Evolutionary conservation across 1,284 basidiomycete species (phyloP).

Genomic region (Naganishia cerealis): DNA sequence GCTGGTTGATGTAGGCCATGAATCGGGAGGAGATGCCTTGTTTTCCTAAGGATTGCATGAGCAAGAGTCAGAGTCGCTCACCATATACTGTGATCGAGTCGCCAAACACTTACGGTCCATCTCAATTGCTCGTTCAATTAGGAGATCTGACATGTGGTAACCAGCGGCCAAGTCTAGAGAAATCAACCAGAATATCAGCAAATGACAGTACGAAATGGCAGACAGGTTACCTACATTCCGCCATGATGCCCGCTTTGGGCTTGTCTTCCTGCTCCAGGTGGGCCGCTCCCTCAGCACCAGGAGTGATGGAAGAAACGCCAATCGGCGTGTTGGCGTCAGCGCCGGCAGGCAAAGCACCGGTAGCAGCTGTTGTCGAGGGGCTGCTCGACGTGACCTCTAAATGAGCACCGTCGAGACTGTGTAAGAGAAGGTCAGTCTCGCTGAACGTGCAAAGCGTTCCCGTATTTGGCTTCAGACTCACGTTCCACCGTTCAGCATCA

Average conservation of each 20-base stretch:
- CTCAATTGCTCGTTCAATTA: conserved; percentile 81
- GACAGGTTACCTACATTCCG: conserved; percentile 40
- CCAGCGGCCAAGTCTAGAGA: conserved; percentile 66
- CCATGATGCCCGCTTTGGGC: conserved; percentile 45
- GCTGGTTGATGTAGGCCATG: conserved; percentile 68
- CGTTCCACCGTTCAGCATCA: conserved; percentile 53
- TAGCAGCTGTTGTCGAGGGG: conserved; percentile 42
- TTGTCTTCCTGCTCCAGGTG: conserved; percentile 54
- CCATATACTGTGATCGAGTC: background rate
- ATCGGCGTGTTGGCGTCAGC: conserved; percentile 47
- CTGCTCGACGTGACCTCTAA: conserved; percentile 52
- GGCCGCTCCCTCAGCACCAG: conserved; percentile 28
- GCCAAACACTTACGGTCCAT: conserved; percentile 66
- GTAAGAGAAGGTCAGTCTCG: background rate
- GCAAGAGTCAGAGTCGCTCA: background rate
- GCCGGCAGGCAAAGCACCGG: conserved; percentile 44
- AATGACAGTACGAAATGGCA: background rate
- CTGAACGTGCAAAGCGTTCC: too few relatives aligned
- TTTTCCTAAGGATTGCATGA: conserved; percentile 59
- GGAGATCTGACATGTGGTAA: conserved; percentile 73
- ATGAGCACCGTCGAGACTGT: conserved; percentile 52
- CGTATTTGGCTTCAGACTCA: conserved; percentile 37
- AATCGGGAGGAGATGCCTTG: conserved; percentile 84
- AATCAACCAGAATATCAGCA: background rate
- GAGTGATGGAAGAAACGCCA: conserved; percentile 39